Conservation (phyloP, 768 basidiomycete genomes). For the Hygrophorus pudorinus region DNA sequence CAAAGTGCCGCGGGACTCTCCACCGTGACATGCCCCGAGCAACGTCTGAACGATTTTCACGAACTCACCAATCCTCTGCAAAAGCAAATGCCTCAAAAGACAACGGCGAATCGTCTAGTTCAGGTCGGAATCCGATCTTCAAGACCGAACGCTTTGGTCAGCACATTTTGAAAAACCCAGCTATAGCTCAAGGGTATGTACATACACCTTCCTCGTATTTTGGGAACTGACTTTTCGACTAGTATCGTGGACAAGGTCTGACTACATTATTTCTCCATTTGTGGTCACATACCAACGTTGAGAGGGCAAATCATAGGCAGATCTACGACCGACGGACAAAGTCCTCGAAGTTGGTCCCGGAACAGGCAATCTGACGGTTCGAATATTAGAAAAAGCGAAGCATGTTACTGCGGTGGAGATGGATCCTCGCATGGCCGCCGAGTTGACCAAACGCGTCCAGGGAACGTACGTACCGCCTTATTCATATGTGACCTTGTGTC, state of each 20-base stretch:
- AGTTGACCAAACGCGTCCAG: slow-evolving; percentile 93
- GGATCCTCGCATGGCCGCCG: slow-evolving; percentile 99
- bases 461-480: slow-evolving; percentile 56
- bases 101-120: slow-evolving; percentile 29
- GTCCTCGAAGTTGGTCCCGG: slow-evolving; percentile 97
- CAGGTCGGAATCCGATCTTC: slow-evolving; percentile 78
- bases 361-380: slow-evolving; percentile 91
- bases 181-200: slow-evolving; percentile 78
- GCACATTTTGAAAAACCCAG: slow-evolving; percentile 93
- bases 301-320: slow-evolving; percentile 56
- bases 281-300: slow-evolving; percentile 38
- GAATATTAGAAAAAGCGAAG: slow-evolving; percentile 89
- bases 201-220: slow-evolving; percentile 1
- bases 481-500: neutral
- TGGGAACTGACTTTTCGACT: neutral
- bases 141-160: slow-evolving; percentile 95
- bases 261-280: neutral
- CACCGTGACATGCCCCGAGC: slow-evolving; percentile 65
- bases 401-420: slow-evolving; percentile 92
- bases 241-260: slow-evolving; percentile 9
- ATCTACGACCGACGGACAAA: slow-evolving; percentile 86
- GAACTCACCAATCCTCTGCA: slow-evolving; percentile 53
- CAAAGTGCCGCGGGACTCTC: neutral
- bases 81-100: slow-evolving; percentile 30
- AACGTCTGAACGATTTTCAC: slow-evolving; percentile 62